Evolutionary conservation across 176 grass and related monocot species (phyloP).

Genomic region (Hsuehochloa calcarea): DNA sequence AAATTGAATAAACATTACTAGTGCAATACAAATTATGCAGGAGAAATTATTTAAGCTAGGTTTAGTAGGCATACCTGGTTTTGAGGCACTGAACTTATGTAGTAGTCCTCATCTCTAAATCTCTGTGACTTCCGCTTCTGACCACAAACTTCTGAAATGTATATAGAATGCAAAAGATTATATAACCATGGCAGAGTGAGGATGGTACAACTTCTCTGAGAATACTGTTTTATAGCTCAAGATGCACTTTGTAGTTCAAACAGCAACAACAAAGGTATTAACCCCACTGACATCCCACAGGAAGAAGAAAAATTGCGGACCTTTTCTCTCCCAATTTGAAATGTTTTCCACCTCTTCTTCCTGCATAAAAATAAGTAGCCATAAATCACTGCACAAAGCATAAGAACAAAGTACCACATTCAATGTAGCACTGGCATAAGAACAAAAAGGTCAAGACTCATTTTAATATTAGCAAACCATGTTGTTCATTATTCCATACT

Average conservation of each 20-base stretch:
- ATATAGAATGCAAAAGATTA: not conserved
- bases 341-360: conserved; percentile 50
- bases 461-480: not conserved
- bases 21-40: not conserved
- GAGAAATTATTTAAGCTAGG: not conserved
- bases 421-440: not conserved
- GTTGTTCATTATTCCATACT: not conserved
- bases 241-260: conserved; percentile 2
- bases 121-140: conserved; percentile 66
- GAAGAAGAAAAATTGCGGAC: conserved; percentile 26
- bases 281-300: not conserved
- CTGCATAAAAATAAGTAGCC: conserved; percentile 46
- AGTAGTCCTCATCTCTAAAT: conserved; percentile 92
- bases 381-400: conserved; percentile 37
- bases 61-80: conserved; percentile 60
- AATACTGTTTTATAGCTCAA: conserved; percentile 12
- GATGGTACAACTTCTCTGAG: not conserved
- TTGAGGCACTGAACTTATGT: conserved; percentile 90
- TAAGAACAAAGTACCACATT: not conserved
- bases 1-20: conserved; percentile 20
- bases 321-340: conserved; percentile 76
- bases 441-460: not conserved
- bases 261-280: not conserved
- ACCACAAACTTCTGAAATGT: conserved; percentile 69
- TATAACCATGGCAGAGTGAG: not conserved